Evolutionary conservation across 352 stramenopile species (phyloP).

Genomic region (Phytophthora syringae): DNA sequence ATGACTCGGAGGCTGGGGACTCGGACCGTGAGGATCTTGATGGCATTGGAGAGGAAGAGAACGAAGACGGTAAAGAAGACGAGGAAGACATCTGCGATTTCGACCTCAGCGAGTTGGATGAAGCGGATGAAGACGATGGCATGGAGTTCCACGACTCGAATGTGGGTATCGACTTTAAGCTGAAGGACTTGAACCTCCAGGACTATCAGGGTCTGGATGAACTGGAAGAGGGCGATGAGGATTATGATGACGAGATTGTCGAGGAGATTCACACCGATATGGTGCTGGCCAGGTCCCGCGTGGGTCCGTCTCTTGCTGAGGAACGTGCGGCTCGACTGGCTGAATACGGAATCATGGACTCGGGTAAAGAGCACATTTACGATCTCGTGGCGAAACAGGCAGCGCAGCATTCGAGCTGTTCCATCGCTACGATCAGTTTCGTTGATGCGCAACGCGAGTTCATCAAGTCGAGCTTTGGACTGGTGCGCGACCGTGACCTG

Average conservation of each 20-base stretch:
- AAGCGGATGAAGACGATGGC: slow-evolving; percentile 39
- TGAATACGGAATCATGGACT: slow-evolving; percentile 69
- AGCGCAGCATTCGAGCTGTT: slow-evolving; percentile 56
- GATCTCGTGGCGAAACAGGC: slow-evolving; percentile 66
- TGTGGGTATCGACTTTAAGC: slow-evolving; percentile 41
- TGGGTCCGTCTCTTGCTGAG: slow-evolving; percentile 36
- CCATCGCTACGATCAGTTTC: slow-evolving; percentile 67
- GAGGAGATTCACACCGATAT: slow-evolving; percentile 49
- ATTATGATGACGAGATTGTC: slow-evolving; percentile 56
- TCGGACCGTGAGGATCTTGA: slow-evolving; percentile 37
- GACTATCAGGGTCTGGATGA: slow-evolving; percentile 44
- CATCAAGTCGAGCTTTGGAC: slow-evolving; percentile 60
- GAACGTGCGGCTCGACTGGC: slow-evolving; percentile 45
- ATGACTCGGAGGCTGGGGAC: slow-evolving; percentile 42
- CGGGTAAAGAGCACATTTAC: slow-evolving; percentile 53
- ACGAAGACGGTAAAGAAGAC: slow-evolving; percentile 49
- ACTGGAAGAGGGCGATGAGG: slow-evolving; percentile 49
- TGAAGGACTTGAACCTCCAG: slow-evolving; percentile 54
- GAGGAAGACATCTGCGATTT: slow-evolving; percentile 35
- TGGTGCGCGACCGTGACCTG: slow-evolving; percentile 25
- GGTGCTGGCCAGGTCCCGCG: slow-evolving; percentile 25
- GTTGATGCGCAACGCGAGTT: slow-evolving; percentile 66
- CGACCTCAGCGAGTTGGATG: slow-evolving; percentile 41
- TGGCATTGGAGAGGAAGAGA: slow-evolving; percentile 41
- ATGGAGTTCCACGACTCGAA: slow-evolving; percentile 57